A percentile compares a stretch with the other conserved stretches of the same genome.
Evolutionary conservation across 2,329 filamentous ascomycete genomes (phyloP).

Genomic region (Sclerotiophoma versabilis): DNA sequence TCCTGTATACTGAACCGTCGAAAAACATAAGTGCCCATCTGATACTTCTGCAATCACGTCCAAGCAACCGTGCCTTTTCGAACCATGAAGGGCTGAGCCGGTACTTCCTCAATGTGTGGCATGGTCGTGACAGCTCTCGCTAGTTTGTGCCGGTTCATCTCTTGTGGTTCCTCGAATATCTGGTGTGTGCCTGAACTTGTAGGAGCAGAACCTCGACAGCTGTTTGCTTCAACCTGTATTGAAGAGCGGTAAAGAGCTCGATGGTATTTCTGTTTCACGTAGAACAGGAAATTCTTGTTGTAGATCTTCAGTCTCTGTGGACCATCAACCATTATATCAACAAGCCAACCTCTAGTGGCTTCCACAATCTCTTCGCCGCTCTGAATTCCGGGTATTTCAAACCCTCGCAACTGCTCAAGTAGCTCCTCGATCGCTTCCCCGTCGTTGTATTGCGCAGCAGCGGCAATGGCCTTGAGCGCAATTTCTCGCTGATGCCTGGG

Average conservation of each 20-base stretch:
- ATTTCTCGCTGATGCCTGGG: slow-evolving; percentile 13
- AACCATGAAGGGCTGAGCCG: slow-evolving; percentile 9
- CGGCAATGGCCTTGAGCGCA: slow-evolving; percentile 21
- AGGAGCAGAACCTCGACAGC: neutral
- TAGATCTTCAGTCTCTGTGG: slow-evolving; percentile 15
- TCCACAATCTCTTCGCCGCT: slow-evolving; percentile 31
- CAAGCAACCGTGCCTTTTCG: slow-evolving; percentile 13
- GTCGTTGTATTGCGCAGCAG: slow-evolving; percentile 6
- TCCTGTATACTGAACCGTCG: too few species aligned
- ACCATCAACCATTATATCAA: slow-evolving; percentile 1
- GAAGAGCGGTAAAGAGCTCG: slow-evolving; percentile 17
- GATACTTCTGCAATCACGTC: neutral
- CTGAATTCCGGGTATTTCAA: slow-evolving; percentile 2
- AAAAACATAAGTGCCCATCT: neutral
- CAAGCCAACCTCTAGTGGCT: slow-evolving; percentile 23
- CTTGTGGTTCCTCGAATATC: slow-evolving; percentile 9
- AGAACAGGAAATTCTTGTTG: slow-evolving; percentile 20
- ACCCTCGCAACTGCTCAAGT: neutral
- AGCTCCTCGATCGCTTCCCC: slow-evolving; percentile 17
- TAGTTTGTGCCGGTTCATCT: slow-evolving; percentile 14
- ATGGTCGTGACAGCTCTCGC: slow-evolving; percentile 7
- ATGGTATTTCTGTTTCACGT: slow-evolving; percentile 21
- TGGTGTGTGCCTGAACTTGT: neutral
- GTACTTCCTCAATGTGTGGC: slow-evolving; percentile 13
- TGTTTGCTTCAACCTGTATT: slow-evolving; percentile 7